Percentiles rank a stretch among this genome's conserved stretches.
Evolutionary conservation across 2,329 filamentous ascomycete species (phyloP).

Genomic region (Exophiala sp.): DNA sequence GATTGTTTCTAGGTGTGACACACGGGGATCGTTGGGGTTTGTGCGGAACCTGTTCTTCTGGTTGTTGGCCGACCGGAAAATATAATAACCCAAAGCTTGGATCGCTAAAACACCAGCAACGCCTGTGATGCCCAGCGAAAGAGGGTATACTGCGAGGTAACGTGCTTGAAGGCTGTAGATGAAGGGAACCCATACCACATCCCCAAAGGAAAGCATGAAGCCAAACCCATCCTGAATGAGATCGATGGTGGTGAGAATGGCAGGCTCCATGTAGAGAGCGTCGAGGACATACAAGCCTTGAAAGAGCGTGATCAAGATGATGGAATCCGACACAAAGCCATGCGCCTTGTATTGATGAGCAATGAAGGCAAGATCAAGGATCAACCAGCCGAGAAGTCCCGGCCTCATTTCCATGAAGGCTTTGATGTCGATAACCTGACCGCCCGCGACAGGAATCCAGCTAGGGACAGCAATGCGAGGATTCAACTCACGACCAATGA

Average conservation of each 20-base stretch:
- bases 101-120: slow-evolving; percentile 63
- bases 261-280: slow-evolving; percentile 79
- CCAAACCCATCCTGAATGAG: slow-evolving; percentile 91
- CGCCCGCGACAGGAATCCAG: slow-evolving; percentile 67
- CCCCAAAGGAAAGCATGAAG: slow-evolving; percentile 90
- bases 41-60: slow-evolving; percentile 94
- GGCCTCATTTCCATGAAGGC: slow-evolving; percentile 87
- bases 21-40: slow-evolving; percentile 73
- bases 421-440: slow-evolving; percentile 77
- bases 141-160: slow-evolving; percentile 78
- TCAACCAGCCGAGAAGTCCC: slow-evolving; percentile 82
- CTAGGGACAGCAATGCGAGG: slow-evolving; percentile 62
- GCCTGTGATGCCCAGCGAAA: slow-evolving; percentile 69
- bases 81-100: slow-evolving; percentile 72
- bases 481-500: slow-evolving; percentile 93
- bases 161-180: slow-evolving; percentile 79
- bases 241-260: slow-evolving; percentile 90
- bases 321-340: slow-evolving; percentile 80
- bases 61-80: slow-evolving; percentile 91
- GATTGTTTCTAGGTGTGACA: slow-evolving; percentile 80
- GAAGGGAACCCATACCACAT: slow-evolving; percentile 90
- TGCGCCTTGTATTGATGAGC: slow-evolving; percentile 84
- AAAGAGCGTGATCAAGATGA: slow-evolving; percentile 71
- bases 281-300: slow-evolving; percentile 84
- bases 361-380: slow-evolving; percentile 79